Conservation (phyloP, 1,139 yeast genomes). For the Eremothecium gossypii region DNA sequence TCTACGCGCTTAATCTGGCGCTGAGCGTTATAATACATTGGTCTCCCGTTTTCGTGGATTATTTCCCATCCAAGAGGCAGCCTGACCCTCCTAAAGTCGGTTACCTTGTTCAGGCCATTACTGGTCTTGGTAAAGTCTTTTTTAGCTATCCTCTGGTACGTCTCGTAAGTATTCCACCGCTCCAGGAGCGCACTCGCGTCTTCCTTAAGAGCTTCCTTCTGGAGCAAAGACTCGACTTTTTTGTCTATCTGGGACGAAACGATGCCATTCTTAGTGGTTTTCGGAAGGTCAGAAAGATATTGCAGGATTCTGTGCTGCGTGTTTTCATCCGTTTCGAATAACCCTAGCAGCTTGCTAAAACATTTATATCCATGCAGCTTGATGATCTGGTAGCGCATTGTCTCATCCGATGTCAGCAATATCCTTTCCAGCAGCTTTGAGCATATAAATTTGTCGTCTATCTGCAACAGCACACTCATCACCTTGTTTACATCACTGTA, state of each 20-base stretch:
- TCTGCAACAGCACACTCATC: constrained; percentile 73
- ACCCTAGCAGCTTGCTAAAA: constrained; percentile 50
- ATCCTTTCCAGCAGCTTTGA: constrained; percentile 61
- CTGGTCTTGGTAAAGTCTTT: constrained; percentile 18
- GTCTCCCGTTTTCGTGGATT: constrained; percentile 28
- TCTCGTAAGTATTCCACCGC: constrained; percentile 67
- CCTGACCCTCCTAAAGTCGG: constrained; percentile 26
- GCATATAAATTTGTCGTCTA: constrained; percentile 60
- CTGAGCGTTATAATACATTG: constrained; percentile 27
- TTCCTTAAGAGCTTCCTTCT: constrained; percentile 29
- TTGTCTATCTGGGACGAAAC: constrained; percentile 70
- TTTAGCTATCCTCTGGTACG: constrained; percentile 64
- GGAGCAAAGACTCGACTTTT: constrained; percentile 41
- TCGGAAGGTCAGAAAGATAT: constrained; percentile 67
- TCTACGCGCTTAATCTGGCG: constrained; percentile 21
- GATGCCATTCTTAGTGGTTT: constrained; percentile 71
- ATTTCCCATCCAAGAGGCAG: constrained; percentile 30
- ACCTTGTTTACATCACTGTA: constrained; percentile 64
- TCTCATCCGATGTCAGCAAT: constrained; percentile 43
- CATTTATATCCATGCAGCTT: constrained; percentile 84
- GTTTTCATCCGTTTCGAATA: constrained; percentile 25
- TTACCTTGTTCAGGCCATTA: constrained; percentile 11
- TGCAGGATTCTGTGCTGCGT: constrained; percentile 42
- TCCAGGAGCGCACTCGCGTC: constrained; percentile 42
- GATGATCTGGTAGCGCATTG: constrained; percentile 53